Percentiles rank a stretch among this genome's conserved stretches.
These are phyloP conservation scores for Phytophthora crassamura DNA, from an alignment of 352 stramenopile genomes.

Conservation along the genomic window DNA sequence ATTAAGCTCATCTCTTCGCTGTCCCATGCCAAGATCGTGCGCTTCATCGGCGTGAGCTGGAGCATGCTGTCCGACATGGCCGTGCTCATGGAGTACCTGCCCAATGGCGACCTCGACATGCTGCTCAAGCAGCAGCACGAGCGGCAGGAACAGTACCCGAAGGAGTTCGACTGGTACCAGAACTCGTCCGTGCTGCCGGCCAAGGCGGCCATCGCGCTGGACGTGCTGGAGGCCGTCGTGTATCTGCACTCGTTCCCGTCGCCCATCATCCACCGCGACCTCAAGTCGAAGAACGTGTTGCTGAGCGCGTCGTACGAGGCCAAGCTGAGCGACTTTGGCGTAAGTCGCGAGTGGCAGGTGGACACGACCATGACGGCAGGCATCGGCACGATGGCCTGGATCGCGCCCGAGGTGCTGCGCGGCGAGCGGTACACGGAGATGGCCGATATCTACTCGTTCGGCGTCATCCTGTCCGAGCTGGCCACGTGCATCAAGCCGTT, in stretches of 20 bases:
- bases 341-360: conserved; percentile 78
- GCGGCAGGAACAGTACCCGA: conserved; percentile 46
- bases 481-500: conserved; percentile 72
- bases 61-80: conserved; percentile 88
- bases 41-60: conserved; percentile 86
- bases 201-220: conserved; percentile 69
- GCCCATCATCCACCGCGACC: conserved; percentile 82
- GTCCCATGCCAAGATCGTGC: conserved; percentile 80
- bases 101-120: conserved; percentile 74
- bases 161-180: conserved; percentile 77
- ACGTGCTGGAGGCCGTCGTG: conserved; percentile 80
- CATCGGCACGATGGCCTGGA: conserved; percentile 89
- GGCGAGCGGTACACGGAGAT: conserved; percentile 88
- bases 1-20: conserved; percentile 87
- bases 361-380: conserved; percentile 83
- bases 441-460: conserved; percentile 90
- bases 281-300: conserved; percentile 85
- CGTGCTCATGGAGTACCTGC: conserved; percentile 85
- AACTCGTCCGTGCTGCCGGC: conserved; percentile 53
- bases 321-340: conserved; percentile 88
- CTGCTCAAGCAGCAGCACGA: conserved; percentile 67
- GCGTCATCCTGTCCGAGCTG: conserved; percentile 80
- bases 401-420: conserved; percentile 79
- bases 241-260: conserved; percentile 87
- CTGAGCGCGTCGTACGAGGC: conserved; percentile 67